Base-by-base conservation (phyloP, 169 alveolate species). In the Plasmodium reichenowi region DNA sequence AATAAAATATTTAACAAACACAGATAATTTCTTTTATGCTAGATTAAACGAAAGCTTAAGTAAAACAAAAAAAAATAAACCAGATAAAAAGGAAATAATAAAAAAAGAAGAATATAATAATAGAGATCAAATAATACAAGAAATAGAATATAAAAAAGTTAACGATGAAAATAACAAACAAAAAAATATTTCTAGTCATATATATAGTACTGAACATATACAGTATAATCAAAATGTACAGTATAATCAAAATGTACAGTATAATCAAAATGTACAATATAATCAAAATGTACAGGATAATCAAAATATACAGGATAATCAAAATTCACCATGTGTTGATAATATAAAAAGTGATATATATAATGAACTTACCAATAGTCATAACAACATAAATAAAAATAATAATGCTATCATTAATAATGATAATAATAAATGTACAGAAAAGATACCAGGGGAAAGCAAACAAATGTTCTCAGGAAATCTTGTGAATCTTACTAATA, bases 11-110 rank as follows among this genome's bases (percentile, higher is more conserved):
- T 5, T 68, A 62, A 83, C 68, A 43, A 68, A 60, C 3, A 13
- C 60, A 62, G 43, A 52, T 22, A 83, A 68, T 56, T 26, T 54
- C 38, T 83, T 38, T 20, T 68, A 83, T 68, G 7, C 56, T 22
- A 68, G 70, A 54, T 68, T 83, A 60, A 83, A 13, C 12, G 64
- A 54, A 62, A 83, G 32, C 29, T 26, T 83, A 38, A 38, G 47
- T 38, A 38, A 38, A 38, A 38, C 47, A 7, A 72, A 72, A 50
- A 59, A 48, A 43, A 83, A 60, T 54, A 83, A 68, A 24, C n/a
- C 52, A 29, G 26, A 60, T n/a, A 38, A 74, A 20, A 4, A n/a
- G 8, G 72, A 63, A 17, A 43, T 7, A 20, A 63, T 20, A 54
- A 8, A 54, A 54, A 9, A n/a, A 54, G 13, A 17, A 54, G 10